A percentile compares a stretch with the other conserved stretches of the same genome.
Conservation (phyloP, 1,284 basidiomycete species). For the Microbotryomycetes sp. region DNA sequence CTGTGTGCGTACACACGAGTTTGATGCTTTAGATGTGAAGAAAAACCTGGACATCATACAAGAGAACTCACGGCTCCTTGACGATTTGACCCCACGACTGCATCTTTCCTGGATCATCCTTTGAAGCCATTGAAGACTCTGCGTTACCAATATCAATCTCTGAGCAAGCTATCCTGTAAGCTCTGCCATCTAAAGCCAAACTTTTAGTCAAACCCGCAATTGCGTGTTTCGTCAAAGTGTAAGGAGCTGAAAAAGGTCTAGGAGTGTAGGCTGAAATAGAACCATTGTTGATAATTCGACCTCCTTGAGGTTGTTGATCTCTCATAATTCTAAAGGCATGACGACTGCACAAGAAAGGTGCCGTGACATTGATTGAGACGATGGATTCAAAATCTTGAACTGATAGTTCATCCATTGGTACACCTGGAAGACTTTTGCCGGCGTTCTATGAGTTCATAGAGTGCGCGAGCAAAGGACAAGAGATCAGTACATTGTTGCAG, state of each 20-base stretch:
- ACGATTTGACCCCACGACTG: constrained; percentile 61
- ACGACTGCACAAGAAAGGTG: constrained; percentile 67
- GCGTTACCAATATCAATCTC: constrained; percentile 79
- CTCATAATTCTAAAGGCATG: constrained; percentile 70
- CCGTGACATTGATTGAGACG: constrained; percentile 63
- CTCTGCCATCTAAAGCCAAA: constrained; percentile 66
- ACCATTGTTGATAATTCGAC: constrained; percentile 70
- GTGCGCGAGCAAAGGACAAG: background rate
- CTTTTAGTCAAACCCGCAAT: constrained; percentile 66
- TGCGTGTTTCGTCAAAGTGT: constrained; percentile 72
- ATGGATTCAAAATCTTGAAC: constrained; percentile 58
- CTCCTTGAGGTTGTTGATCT: constrained; percentile 58
- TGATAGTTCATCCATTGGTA: constrained; percentile 59
- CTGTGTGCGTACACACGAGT: background rate
- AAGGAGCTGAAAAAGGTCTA: constrained; percentile 57
- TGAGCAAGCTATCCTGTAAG: constrained; percentile 64
- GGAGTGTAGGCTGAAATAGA: constrained; percentile 68
- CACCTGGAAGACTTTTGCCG: constrained; percentile 52
- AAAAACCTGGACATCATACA: too few relatives aligned
- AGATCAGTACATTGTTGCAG: background rate
- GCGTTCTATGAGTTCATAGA: constrained; percentile 42
- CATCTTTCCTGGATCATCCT: constrained; percentile 49
- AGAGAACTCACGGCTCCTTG: constrained; percentile 51
- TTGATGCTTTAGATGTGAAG: background rate
- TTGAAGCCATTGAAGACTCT: constrained; percentile 53